Evolutionary conservation across 202 grass and related monocot genomes (phyloP).

Genomic region (Panicum virgatum): DNA sequence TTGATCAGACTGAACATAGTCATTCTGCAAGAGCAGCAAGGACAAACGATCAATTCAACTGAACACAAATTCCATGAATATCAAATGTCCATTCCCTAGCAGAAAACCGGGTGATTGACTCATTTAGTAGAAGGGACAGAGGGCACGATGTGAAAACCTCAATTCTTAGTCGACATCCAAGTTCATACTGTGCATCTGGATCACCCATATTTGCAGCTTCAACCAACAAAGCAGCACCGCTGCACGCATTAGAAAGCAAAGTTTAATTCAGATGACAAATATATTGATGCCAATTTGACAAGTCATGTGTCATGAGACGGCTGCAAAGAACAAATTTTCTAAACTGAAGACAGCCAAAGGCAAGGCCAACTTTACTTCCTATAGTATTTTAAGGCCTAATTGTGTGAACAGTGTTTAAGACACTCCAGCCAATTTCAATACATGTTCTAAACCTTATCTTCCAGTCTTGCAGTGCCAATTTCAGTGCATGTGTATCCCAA

Average conservation of each 20-base stretch:
- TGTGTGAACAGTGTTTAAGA: neutral
- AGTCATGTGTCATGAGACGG: neutral
- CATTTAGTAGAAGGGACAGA: neutral
- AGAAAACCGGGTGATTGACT: constrained; percentile 6
- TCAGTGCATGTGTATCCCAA: neutral
- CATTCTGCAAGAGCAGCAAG: constrained; percentile 62
- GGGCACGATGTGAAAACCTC: constrained; percentile 45
- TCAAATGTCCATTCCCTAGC: neutral
- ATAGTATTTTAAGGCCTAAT: constrained; percentile 10
- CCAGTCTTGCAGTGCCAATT: neutral
- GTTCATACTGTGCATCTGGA: constrained; percentile 92
- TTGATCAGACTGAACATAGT: constrained; percentile 79
- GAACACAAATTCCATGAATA: constrained; percentile 12
- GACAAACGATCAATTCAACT: constrained; percentile 19
- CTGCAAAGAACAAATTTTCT: constrained; percentile 3
- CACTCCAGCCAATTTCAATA: neutral
- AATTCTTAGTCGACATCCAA: constrained; percentile 80
- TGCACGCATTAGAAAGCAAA: constrained; percentile 27
- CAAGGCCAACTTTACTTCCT: neutral
- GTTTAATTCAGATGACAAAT: constrained; percentile 24
- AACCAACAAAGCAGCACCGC: constrained; percentile 90
- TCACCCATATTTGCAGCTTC: constrained; percentile 98
- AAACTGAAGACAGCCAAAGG: constrained; percentile 18
- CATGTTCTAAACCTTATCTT: neutral
- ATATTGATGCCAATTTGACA: neutral